A percentile compares a stretch with the other conserved stretches of the same genome.
Evolutionary conservation across 2,329 filamentous ascomycete genomes (phyloP).

Genomic region (Clarireedia homoeocarpa): DNA sequence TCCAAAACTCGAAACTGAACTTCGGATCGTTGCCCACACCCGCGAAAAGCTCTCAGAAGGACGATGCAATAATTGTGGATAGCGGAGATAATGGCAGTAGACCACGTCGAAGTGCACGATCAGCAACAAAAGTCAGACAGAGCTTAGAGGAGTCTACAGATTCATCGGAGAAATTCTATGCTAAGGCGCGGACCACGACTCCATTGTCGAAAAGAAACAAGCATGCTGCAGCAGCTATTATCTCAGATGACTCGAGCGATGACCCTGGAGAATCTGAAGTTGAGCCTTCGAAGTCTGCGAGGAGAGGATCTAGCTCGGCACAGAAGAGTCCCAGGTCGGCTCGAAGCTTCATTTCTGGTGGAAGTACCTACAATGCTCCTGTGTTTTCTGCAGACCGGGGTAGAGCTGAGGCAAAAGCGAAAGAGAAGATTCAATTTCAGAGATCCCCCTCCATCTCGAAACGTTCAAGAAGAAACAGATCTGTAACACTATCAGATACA

Average conservation of each 20-base stretch:
- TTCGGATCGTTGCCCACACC: slow-evolving; percentile 20
- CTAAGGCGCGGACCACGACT: slow-evolving; percentile 7
- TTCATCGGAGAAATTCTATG: slow-evolving; percentile 9
- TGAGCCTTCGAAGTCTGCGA: slow-evolving; percentile 11
- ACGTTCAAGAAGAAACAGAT: background rate
- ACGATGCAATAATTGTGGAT: background rate
- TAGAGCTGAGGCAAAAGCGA: background rate
- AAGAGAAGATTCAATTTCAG: background rate
- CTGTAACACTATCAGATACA: slow-evolving; percentile 7
- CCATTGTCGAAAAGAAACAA: slow-evolving; percentile 11
- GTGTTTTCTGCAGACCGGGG: background rate
- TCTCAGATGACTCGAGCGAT: background rate
- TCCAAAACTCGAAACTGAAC: slow-evolving; percentile 8
- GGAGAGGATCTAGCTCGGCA: slow-evolving; percentile 8
- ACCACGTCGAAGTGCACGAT: background rate
- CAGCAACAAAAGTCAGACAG: background rate
- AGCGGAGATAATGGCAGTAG: background rate
- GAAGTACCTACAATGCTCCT: slow-evolving; percentile 7
- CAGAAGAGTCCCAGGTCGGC: slow-evolving; percentile 1
- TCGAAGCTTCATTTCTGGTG: slow-evolving; percentile 6
- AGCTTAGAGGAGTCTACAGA: background rate
- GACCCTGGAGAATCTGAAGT: slow-evolving; percentile 1
- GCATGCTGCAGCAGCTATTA: background rate
- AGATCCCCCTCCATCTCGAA: background rate
- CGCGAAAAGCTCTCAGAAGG: slow-evolving; percentile 18